Percentiles rank a stretch among this genome's conserved stretches.
Conservation (phyloP, 2,329 filamentous ascomycete genomes). For the Pseudogymnoascus sp. region DNA sequence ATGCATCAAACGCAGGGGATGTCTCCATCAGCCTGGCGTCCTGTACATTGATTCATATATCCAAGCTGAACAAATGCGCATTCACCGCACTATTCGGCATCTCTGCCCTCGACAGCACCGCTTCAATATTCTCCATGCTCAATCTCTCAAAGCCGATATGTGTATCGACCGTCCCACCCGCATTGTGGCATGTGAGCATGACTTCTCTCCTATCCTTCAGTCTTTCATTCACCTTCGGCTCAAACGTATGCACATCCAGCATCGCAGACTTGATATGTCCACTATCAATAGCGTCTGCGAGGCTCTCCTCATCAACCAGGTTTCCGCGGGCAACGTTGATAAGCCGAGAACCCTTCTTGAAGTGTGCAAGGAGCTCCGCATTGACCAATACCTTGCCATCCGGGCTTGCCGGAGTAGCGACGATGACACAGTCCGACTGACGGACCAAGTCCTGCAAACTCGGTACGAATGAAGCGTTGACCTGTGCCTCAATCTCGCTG, state of each 20-base stretch:
- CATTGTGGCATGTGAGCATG: constrained; percentile 58
- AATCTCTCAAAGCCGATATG: constrained; percentile 54
- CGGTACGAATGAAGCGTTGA: constrained; percentile 45
- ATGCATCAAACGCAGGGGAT: not conserved
- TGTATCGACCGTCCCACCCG: constrained; percentile 57
- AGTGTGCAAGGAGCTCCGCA: constrained; percentile 36
- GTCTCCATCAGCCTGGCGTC: not conserved
- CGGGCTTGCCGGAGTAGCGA: constrained; percentile 47
- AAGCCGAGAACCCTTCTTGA: constrained; percentile 48
- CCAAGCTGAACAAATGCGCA: constrained; percentile 30
- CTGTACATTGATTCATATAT: not conserved
- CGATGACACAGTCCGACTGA: constrained; percentile 49
- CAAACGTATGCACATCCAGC: constrained; percentile 55
- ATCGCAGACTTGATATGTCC: constrained; percentile 44
- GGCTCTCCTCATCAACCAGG: constrained; percentile 55
- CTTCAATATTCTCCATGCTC: constrained; percentile 58
- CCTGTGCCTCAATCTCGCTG: constrained; percentile 21
- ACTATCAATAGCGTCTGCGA: constrained; percentile 48
- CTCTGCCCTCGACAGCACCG: constrained; percentile 41
- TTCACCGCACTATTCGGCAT: constrained; percentile 55
- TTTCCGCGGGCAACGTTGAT: constrained; percentile 59
- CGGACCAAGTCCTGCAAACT: constrained; percentile 44
- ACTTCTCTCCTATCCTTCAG: constrained; percentile 26
- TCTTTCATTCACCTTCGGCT: constrained; percentile 36
- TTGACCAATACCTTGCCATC: constrained; percentile 43